Base-by-base conservation (phyloP, 495 filamentous ascomycete genomes). In the Antarctomyces pellizariae region DNA sequence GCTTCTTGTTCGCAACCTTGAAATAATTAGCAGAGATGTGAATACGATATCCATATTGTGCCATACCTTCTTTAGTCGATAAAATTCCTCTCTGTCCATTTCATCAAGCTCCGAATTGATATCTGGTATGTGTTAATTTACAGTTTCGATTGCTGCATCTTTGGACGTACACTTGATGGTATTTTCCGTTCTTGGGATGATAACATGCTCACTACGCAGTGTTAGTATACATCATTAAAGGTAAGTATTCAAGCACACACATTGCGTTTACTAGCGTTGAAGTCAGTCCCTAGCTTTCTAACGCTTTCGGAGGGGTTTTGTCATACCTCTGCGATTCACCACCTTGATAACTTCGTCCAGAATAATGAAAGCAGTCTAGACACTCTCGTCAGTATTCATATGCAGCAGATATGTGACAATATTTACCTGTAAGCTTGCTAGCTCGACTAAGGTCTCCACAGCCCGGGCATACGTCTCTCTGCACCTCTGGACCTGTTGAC, bases 51-150 rank as follows among this genome's bases (percentile, higher is more conserved):
- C 4, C 5, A 33, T 13, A 13, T 31, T 7, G 12, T 35, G 36
- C 24, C 39, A 37, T 29, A 50, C 84, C 59, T 99, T 99, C 58
- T 95, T 99, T 40, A 99, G 54, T 27, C 86, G 67, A 49, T 90
- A 97, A 52, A 99, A 99, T 41, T 99, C 86, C 48, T 99, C 86
- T 54, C 86, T 63, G 56, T 99, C 86, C 21, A 99, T 57, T 54
- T 99, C 86, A 45, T 99, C 86, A 9, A 99, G 70, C 45, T 99
- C 86, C 6, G 82, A 90, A 54, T 92, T 99, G 63, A 99, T 99
- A 45, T 97, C 72, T 77, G 20, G 9, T 11, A 13, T 16, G 17
- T 22, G 25, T 35, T 18, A 38, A 31, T 18, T 24, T 19, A 25
- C 12, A n/a, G 6, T 6, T 17, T 17, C 5, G 5, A 5, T n/a